Evolutionary conservation across 2,329 filamentous ascomycete species (phyloP).

Genomic region (Aspergillus cejpii): DNA sequence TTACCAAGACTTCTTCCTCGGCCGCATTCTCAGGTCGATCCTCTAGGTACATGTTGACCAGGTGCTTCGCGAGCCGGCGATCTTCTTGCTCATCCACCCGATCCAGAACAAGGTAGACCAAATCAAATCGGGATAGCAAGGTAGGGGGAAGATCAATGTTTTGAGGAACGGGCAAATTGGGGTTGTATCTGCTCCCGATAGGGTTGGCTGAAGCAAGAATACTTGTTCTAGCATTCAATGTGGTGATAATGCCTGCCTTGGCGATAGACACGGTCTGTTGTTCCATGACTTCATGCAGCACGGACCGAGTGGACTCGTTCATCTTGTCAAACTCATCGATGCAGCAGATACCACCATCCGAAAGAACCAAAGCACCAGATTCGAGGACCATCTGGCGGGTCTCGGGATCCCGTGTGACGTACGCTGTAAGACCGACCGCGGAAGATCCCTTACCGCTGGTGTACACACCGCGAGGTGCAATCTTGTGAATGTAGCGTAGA

Average conservation of each 20-base stretch:
- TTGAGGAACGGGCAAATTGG: constrained; percentile 87
- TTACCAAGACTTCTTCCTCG: constrained; percentile 70
- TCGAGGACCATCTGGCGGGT: constrained; percentile 67
- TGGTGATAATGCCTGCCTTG: constrained; percentile 74
- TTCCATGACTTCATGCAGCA: constrained; percentile 75
- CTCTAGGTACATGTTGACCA: constrained; percentile 94
- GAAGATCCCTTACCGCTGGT: constrained; percentile 71
- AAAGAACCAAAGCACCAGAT: constrained; percentile 65
- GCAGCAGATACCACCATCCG: constrained; percentile 69
- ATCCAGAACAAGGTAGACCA: constrained; percentile 94
- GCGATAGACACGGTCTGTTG: constrained; percentile 73
- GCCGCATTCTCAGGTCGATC: constrained; percentile 82
- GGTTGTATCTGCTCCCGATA: constrained; percentile 96
- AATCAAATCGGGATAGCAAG: constrained; percentile 87
- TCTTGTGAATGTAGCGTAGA: constrained; percentile 92
- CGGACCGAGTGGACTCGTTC: constrained; percentile 66
- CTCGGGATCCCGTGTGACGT: constrained; percentile 67
- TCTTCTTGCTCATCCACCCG: constrained; percentile 86
- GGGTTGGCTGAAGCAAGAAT: constrained; percentile 97
- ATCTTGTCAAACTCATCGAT: constrained; percentile 79
- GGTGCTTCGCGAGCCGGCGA: constrained; percentile 79
- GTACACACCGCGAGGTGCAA: constrained; percentile 80
- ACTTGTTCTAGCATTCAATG: constrained; percentile 87
- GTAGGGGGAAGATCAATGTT: constrained; percentile 98
- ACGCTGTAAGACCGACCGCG: constrained; percentile 69